Evolutionary conservation across 768 basidiomycete species (phyloP).

Genomic region (Amanita exitialis): DNA sequence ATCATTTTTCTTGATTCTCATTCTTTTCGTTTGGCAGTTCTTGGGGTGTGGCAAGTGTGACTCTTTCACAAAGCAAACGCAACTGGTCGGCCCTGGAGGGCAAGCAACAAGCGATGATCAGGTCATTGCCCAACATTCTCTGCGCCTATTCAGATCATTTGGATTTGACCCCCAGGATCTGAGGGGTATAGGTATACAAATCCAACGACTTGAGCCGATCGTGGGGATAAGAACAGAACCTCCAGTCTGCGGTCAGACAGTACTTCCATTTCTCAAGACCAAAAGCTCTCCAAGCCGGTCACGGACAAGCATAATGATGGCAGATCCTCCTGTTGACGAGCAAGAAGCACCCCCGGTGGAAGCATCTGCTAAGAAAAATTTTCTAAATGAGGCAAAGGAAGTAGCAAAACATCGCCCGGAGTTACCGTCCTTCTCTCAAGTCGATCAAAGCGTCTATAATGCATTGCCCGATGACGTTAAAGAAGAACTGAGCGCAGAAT

Average conservation of each 20-base stretch:
- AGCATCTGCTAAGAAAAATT: neutral
- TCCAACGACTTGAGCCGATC: slow-evolving; percentile 72
- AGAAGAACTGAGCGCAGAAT: slow-evolving; percentile 58
- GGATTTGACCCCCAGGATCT: slow-evolving; percentile 77
- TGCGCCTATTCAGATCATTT: slow-evolving; percentile 63
- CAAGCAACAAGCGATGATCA: slow-evolving; percentile 63
- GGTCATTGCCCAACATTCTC: slow-evolving; percentile 68
- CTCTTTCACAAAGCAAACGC: slow-evolving; percentile 63
- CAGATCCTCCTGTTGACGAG: neutral
- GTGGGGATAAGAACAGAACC: slow-evolving; percentile 9
- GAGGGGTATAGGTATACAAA: slow-evolving; percentile 87
- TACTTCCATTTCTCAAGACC: slow-evolving; percentile 40
- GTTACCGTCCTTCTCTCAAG: slow-evolving; percentile 66
- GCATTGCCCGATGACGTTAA: slow-evolving; percentile 64
- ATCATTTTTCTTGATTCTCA: neutral
- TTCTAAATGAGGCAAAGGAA: neutral
- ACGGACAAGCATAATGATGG: neutral
- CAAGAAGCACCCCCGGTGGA: neutral
- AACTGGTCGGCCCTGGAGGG: slow-evolving; percentile 50
- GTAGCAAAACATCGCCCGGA: slow-evolving; percentile 16
- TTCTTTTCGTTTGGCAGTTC: slow-evolving; percentile 39
- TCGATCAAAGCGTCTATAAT: slow-evolving; percentile 61
- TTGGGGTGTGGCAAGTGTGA: slow-evolving; percentile 87
- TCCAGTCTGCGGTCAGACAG: slow-evolving; percentile 40
- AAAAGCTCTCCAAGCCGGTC: neutral